Percentiles rank a stretch among this genome's conserved stretches.
Conservation (phyloP, 2,329 filamentous ascomycete genomes). For the Sarocladium kiliense region DNA sequence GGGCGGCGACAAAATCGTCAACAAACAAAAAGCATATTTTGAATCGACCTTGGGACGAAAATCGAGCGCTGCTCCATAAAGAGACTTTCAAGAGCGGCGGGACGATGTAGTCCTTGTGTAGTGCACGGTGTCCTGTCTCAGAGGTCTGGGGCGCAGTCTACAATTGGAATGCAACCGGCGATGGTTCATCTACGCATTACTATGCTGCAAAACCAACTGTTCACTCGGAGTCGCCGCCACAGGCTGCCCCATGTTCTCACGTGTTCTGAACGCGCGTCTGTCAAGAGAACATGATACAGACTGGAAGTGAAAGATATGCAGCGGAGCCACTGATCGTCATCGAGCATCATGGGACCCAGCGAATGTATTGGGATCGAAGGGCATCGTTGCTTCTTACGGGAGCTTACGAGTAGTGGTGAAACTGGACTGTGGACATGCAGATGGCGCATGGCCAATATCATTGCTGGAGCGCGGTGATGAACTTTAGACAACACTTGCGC, state of each 20-base stretch:
- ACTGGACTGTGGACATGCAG: no score
- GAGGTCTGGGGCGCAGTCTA: not conserved
- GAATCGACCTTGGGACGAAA: not conserved
- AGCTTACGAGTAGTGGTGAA: no score
- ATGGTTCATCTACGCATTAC: not conserved
- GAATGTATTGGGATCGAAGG: not conserved
- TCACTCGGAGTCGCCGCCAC: not conserved
- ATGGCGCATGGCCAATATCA: no score
- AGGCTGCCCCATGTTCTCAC: not conserved
- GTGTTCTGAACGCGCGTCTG: constrained; percentile 1
- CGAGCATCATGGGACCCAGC: not conserved
- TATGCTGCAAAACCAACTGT: no score
- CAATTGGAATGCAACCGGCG: not conserved
- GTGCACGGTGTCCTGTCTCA: not conserved
- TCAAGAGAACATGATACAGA: not conserved
- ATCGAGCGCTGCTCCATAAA: not conserved
- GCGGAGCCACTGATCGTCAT: constrained; percentile 2
- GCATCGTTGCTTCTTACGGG: no score
- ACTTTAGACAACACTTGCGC: no score
- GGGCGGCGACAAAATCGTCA: not conserved
- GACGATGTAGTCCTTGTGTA: no score
- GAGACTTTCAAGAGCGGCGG: no score
- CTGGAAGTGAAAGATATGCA: not conserved
- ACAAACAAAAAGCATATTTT: not conserved
- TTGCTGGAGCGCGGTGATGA: no score